Evolutionary conservation across 2,329 filamentous ascomycete species (phyloP), one percentile per base, ranked within the genome.

Genomic region (Alternaria dauci): DNA sequence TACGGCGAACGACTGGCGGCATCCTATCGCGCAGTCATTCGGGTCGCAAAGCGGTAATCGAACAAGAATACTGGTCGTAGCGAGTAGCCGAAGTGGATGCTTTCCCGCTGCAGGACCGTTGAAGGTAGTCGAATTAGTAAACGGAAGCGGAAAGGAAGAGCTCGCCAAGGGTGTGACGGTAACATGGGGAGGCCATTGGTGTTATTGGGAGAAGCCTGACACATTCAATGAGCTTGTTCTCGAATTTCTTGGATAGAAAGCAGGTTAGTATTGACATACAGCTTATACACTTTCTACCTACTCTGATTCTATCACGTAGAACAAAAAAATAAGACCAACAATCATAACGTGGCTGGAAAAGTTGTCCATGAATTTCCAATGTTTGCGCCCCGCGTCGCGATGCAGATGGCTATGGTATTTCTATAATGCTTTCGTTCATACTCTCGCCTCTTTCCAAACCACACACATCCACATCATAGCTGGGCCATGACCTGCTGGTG

Each of bases 101-200:
- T 75, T 75, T 23, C 71, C 70, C 14, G 65, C 66, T 25, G 68
- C 65, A 5, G 72, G 71, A 4, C 66, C 67, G 3, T 47, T 73
- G 5, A 68, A 63, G n/a, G 69, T 70, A 2, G 68, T 71, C 1
- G 59, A 67, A 5, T 34, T 73, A 46, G 65, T 69, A 2, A 71
- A 71, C 32, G 66, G 63, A 25, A 62, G 51, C 5, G 47, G 18
- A 1, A 47, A 58, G 12, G 46, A 52, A 1, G 65, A 59, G 28
- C 44, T 57, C 18, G 70, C 71, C 1, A 63, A 53, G 44, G 70
- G 71, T 11, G 59, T 71, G 1, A 55, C 46, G 3, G 58, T 73
- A 4, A 61, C 67, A 23, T 72, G 68, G 70, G 71, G 72, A n/a
- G 72, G 72, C 5, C 72, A 75, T 53, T 75, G 72, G 72, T 73